Evolutionary conservation across 2,329 filamentous ascomycete species (phyloP).

Genomic region (Diaporthe destruens): DNA sequence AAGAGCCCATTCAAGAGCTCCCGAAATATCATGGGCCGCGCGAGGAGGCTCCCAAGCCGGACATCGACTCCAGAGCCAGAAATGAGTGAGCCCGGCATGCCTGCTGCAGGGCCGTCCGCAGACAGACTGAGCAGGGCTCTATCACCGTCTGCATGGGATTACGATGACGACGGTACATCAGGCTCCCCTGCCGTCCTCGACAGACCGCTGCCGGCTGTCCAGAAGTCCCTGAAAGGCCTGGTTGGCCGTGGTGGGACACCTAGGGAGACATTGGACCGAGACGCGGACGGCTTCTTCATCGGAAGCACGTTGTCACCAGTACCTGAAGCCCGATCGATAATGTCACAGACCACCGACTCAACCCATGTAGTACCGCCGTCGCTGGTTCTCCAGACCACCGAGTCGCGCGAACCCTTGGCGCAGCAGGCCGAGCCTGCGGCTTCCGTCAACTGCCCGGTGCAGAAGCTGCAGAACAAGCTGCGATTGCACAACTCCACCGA

Average conservation of each 20-base stretch:
- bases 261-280: background rate
- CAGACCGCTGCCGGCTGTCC: background rate
- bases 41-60: conserved; percentile 4
- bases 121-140: background rate
- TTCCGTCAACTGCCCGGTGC: conserved; percentile 34
- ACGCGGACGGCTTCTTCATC: conserved; percentile 9
- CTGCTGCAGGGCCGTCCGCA: background rate
- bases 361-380: background rate
- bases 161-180: background rate
- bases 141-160: conserved; percentile 8
- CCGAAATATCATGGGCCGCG: background rate
- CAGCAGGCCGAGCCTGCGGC: conserved; percentile 11
- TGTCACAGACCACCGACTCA: background rate
- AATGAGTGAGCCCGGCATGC: background rate
- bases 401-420: background rate
- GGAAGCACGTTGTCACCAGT: conserved; percentile 19
- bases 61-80: conserved; percentile 22
- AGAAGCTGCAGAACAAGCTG: conserved; percentile 33
- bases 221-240: conserved; percentile 10
- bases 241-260: conserved; percentile 11
- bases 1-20: background rate
- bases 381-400: background rate
- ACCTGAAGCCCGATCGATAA: background rate
- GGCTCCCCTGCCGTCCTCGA: background rate
- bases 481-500: conserved; percentile 38